These are phyloP conservation scores for Endothia cerciana DNA, from an alignment of 2,329 filamentous ascomycete species.

Conservation along the genomic window DNA sequence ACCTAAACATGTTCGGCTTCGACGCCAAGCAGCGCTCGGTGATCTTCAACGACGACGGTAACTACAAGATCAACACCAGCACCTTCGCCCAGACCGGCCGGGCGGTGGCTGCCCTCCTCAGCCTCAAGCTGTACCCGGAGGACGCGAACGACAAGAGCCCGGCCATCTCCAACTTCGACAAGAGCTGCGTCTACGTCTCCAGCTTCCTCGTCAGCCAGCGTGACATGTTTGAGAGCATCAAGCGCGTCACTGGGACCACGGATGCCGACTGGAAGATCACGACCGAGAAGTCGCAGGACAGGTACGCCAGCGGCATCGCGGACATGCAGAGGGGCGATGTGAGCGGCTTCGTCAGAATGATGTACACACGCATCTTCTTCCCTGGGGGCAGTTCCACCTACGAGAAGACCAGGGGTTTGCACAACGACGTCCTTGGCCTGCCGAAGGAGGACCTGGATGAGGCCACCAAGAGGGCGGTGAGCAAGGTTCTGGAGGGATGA, in stretches of 20 bases:
- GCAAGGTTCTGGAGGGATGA: conserved; percentile 6
- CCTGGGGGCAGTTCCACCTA: conserved; percentile 48
- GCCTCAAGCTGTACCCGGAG: conserved; percentile 40
- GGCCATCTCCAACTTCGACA: conserved; percentile 35
- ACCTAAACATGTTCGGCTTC: conserved; percentile 33
- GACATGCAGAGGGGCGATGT: conserved; percentile 47
- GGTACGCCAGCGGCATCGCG: conserved; percentile 52
- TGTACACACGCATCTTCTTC: conserved; percentile 62
- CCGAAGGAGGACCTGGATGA: conserved; percentile 63
- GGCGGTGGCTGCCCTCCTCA: conserved; percentile 47
- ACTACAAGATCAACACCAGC: conserved; percentile 57
- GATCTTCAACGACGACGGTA: conserved; percentile 58
- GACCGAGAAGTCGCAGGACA: conserved; percentile 49
- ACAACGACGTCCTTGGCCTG: conserved; percentile 60
- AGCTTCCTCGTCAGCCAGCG: conserved; percentile 64
- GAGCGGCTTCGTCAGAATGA: conserved; percentile 50
- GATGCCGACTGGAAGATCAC: conserved; percentile 65
- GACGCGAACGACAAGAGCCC: conserved; percentile 26
- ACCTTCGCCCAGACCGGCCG: conserved; percentile 60
- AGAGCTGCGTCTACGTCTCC: conserved; percentile 54
- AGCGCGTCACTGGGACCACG: conserved; percentile 59
- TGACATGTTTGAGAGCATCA: conserved; percentile 66
- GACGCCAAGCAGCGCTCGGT: conserved; percentile 33
- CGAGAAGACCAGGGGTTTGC: conserved; percentile 41
- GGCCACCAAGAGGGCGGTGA: conserved; percentile 45